Percentiles rank a stretch among this genome's conserved stretches.
phyloP scores from a whole-genome alignment of 208 protist species.

The Crithidia sp. region DNA sequence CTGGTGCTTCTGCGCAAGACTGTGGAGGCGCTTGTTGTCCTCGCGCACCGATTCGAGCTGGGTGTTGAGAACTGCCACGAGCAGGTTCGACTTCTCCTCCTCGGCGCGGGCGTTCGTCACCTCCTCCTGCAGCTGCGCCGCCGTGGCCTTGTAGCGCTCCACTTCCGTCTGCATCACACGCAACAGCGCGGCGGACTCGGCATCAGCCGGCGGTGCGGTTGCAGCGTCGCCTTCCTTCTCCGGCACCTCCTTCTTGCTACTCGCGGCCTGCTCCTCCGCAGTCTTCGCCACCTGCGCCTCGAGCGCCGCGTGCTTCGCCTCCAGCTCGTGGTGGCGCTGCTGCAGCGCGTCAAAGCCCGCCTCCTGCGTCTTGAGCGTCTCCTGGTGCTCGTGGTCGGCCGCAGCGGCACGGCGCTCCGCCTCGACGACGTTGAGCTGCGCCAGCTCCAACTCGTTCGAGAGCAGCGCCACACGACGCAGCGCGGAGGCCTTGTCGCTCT shows the following conservation, averaged over 20 bases:
- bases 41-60: slow-evolving; percentile 83
- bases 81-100: slow-evolving; percentile 85
- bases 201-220: slow-evolving; percentile 49
- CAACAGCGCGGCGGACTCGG: slow-evolving; percentile 77
- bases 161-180: slow-evolving; percentile 80
- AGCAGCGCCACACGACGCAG: slow-evolving; percentile 65
- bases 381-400: slow-evolving; percentile 34
- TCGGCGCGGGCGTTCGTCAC: slow-evolving; percentile 69
- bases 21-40: slow-evolving; percentile 78
- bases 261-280: slow-evolving; percentile 6
- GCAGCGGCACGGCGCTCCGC: slow-evolving; percentile 30
- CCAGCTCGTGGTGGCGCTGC: slow-evolving; percentile 38
- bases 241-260: slow-evolving; percentile 3
- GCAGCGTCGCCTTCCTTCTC: slow-evolving; percentile 5
- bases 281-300: slow-evolving; percentile 18
- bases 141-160: slow-evolving; percentile 76
- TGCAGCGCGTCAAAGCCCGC: slow-evolving; percentile 35
- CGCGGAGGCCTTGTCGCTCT: slow-evolving; percentile 72
- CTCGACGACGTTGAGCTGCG: slow-evolving; percentile 61
- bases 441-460: slow-evolving; percentile 75
- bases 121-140: slow-evolving; percentile 58
- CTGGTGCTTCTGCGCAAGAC: slow-evolving; percentile 43
- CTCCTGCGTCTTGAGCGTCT: slow-evolving; percentile 34
- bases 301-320: slow-evolving; percentile 33
- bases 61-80: slow-evolving; percentile 84